Evolutionary conservation across 2,329 filamentous ascomycete species (phyloP).

Genomic region (Phialemonium atrogriseum): DNA sequence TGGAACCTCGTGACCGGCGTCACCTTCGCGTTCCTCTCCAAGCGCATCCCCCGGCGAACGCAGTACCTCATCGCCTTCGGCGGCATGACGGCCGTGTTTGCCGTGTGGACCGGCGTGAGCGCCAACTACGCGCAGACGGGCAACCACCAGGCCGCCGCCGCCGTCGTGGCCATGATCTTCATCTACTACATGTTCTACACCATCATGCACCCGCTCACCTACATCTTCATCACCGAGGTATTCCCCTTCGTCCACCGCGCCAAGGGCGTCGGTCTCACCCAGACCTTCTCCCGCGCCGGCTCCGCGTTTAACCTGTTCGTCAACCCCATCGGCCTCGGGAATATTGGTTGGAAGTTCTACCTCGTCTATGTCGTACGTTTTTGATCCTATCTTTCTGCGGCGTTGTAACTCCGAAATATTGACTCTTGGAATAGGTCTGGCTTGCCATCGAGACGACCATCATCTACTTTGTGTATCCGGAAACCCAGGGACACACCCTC

Average conservation of each 20-base stretch:
- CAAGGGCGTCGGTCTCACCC: constrained; percentile 8
- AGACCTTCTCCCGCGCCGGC: constrained; percentile 6
- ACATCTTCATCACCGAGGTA: constrained; percentile 18
- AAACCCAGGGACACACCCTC: constrained; percentile 3
- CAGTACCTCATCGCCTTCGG: constrained; percentile 7
- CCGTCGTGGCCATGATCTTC: constrained; percentile 24
- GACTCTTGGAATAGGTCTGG: too few relatives aligned
- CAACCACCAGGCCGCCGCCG: neutral
- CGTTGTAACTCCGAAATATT: too few relatives aligned
- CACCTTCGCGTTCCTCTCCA: constrained; percentile 1
- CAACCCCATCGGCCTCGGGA: constrained; percentile 25
- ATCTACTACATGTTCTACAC: constrained; percentile 27
- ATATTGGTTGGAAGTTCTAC: constrained; percentile 27
- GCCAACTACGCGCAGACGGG: constrained; percentile 5
- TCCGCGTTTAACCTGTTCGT: constrained; percentile 19
- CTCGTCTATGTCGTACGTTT: constrained; percentile 21
- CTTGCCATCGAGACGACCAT: constrained; percentile 7
- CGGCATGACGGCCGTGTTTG: constrained; percentile 7
- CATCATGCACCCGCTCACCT: constrained; percentile 27
- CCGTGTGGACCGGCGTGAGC: constrained; percentile 3
- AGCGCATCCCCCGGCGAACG: constrained; percentile 5
- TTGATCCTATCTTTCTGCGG: too few relatives aligned
- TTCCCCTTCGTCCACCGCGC: constrained; percentile 10
- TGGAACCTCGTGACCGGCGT: constrained; percentile 6
- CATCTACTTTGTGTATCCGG: constrained; percentile 3